Evolutionary conservation across 805 yeast genomes (phyloP), one percentile per base, ranked within the genome.

Genomic region (Torulaspora indica): DNA sequence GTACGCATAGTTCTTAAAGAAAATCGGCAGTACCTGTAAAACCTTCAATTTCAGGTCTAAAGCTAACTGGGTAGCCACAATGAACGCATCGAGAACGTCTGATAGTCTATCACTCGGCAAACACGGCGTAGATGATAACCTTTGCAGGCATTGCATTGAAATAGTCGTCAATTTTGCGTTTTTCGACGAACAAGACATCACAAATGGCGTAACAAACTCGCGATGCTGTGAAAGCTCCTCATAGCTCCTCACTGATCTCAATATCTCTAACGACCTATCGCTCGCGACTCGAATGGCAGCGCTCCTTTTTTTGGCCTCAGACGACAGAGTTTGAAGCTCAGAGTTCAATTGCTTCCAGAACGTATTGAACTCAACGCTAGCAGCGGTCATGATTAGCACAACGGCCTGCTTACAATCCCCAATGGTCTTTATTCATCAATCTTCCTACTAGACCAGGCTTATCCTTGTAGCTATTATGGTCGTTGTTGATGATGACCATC

Each of bases 1-100:
- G 4, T 64, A 58, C 1, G 79, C 71, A 59, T 88, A 88, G 15
- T 72, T 75, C 56, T 80, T 85, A 60, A 82, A 77, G 27, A 91
- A 68, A 2, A 81, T 71, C 0, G 97, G 96, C 17, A 91, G 70
- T 9, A 86, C 72, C 66, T 91, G 98, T 30, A 91, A 67, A 9
- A 89, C 81, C 58, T 89, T 86, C 49, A 93, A 73, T 63, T 91
- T 97, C 36, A 87, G 82, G 33, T 90, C 97, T 20, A 78, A 72
- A 0, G 93, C 85, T 10, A 85, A 68, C 54, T 80, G 81, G 0
- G 91, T 77, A 0, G 95, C 86, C 45, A 85, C 90, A 25, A 74
- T 71, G 27, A 88, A 71, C 0, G 89, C 81, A 31, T 78, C 82
- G 15, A 91, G 66, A 5, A 91, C 71, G 5, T 74, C 74, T 14